Conservation (phyloP, 352 stramenopile species). For the Pilasporangium apinafurcum region DNA sequence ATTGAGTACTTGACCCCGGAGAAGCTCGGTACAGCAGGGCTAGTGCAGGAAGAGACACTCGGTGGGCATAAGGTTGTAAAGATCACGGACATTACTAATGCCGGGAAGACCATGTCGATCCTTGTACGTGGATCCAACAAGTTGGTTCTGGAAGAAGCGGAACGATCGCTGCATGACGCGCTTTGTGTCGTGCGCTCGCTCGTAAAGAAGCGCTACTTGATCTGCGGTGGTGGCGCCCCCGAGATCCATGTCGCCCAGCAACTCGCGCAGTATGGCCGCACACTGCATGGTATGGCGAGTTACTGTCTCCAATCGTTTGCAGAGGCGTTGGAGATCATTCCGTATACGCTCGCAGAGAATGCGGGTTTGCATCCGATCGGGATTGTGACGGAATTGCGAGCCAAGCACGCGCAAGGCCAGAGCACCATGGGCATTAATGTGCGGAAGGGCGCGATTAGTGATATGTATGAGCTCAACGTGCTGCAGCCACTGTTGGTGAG, state of each 20-base stretch:
- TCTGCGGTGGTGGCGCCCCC: slow-evolving; percentile 95
- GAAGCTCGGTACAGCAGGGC: slow-evolving; percentile 93
- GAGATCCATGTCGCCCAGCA: slow-evolving; percentile 96
- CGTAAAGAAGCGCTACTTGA: slow-evolving; percentile 99
- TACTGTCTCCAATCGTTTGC: slow-evolving; percentile 98
- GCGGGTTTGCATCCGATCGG: slow-evolving; percentile 98
- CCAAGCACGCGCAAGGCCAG: slow-evolving; percentile 91
- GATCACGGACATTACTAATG: slow-evolving; percentile 96
- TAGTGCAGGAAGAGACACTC: slow-evolving; percentile 96
- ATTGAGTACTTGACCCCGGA: slow-evolving; percentile 96
- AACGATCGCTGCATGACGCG: slow-evolving; percentile 98
- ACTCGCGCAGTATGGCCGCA: slow-evolving; percentile 91
- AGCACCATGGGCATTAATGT: slow-evolving; percentile 96
- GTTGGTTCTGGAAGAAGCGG: slow-evolving; percentile 97
- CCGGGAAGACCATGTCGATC: slow-evolving; percentile 96
- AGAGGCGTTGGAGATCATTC: slow-evolving; percentile 97
- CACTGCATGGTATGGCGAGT: slow-evolving; percentile 91
- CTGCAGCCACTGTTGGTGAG: slow-evolving; percentile 98
- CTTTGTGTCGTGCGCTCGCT: slow-evolving; percentile 97
- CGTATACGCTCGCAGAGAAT: slow-evolving; percentile 99
- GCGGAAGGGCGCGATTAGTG: slow-evolving; percentile 92
- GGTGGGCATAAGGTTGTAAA: slow-evolving; percentile 98
- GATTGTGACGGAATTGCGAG: slow-evolving; percentile 96
- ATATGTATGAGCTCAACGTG: slow-evolving; percentile 99
- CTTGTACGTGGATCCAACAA: slow-evolving; percentile 98